Evolutionary conservation across 2,329 filamentous ascomycete genomes (phyloP), one percentile per base, ranked within the genome.

Genomic region (Trichoderma oligosporum): DNA sequence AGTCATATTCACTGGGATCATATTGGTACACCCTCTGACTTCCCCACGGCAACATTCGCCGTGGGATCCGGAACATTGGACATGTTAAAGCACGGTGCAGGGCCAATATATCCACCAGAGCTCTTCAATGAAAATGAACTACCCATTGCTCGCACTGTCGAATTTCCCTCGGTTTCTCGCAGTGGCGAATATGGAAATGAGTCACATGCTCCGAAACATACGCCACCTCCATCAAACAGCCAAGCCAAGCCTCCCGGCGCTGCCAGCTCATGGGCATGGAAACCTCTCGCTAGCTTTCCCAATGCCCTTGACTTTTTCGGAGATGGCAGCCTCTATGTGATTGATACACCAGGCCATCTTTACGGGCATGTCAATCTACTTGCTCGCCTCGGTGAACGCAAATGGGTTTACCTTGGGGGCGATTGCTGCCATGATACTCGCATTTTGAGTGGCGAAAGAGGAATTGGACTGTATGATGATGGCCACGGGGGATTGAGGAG

Each of bases 321-420:
- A 2, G 55, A 57, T 6, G 46, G 46, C 4, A 51, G 42, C n/a
- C 36, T 57, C 8, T 53, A 52, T 20, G 45, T 57, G 4, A 25
- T 53, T 24, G 47, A 57, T 9, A 41, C 55, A 1, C 46, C 55
- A 3, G 55, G 55, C n/a, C 55, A 57, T 27, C 39, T 48, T 12
- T 44, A 51, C 18, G 55, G 38, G 4, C 55, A 57, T 36, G 45
- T 57, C 18, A 57, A 57, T 27, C 20, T 53, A 7, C 55, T 57
- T 7, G 46, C 38, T 27, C 45, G 47, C 1, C 24, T 57, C 11
- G 47, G 24, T 3, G 46, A 57, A 8, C 29, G 27, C 12, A 29
- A 24, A 51, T 57, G 27, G 20, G 46, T 22, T 5, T 53, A 52
- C 16, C 46, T 57, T 11, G 55, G 24, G 0, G 55, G 36, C 7